Conservation (phyloP, 2,329 filamentous ascomycete species). For the Didymella glomerata region DNA sequence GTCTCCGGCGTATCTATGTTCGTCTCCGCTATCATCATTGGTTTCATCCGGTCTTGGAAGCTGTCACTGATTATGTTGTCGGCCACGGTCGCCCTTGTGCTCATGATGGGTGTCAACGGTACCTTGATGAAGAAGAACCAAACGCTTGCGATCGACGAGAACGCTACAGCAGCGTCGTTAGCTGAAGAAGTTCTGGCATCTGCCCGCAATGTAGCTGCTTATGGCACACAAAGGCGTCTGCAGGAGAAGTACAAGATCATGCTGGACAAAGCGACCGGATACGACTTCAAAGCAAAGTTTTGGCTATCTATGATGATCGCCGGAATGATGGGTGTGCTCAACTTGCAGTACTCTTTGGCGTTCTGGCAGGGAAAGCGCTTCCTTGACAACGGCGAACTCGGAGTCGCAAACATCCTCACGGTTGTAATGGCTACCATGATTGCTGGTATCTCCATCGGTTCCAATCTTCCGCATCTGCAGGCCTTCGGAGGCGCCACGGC, state of each 20-base stretch:
- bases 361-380: conserved; percentile 64
- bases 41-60: conserved; percentile 92
- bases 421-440: conserved; percentile 93
- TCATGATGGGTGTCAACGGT: conserved; percentile 75
- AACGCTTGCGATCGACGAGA: conserved; percentile 73
- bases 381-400: conserved; percentile 63
- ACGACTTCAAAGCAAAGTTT: conserved; percentile 78
- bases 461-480: conserved; percentile 73
- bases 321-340: conserved; percentile 82
- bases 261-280: conserved; percentile 75
- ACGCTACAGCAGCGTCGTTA: conserved; percentile 84
- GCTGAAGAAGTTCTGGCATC: conserved; percentile 96
- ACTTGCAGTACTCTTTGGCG: conserved; percentile 68
- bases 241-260: conserved; percentile 84
- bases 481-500: conserved; percentile 85
- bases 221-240: conserved; percentile 92
- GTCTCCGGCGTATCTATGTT: conserved; percentile 62
- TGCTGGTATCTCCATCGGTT: conserved; percentile 89
- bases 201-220: conserved; percentile 89
- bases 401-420: conserved; percentile 77
- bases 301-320: conserved; percentile 81
- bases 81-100: conserved; percentile 79
- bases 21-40: conserved; percentile 87
- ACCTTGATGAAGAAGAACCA: conserved; percentile 86
- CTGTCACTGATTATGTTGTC: conserved; percentile 86